Conservation (phyloP, 2,329 filamentous ascomycete genomes). For the Botryotinia convoluta region DNA sequence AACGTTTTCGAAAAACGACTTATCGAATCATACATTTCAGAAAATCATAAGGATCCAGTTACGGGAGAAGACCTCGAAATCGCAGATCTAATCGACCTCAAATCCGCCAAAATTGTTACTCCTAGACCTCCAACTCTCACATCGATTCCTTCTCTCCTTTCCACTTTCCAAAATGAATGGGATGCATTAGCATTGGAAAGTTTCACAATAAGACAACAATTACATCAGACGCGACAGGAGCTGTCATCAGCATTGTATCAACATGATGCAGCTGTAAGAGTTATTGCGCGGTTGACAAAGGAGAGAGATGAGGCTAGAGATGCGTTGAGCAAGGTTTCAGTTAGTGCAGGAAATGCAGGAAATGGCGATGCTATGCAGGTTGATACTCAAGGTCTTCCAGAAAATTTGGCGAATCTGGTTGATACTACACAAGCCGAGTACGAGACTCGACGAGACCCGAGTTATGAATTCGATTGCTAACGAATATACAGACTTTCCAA, state of each 20-base stretch:
- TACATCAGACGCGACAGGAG: slow-evolving; percentile 88
- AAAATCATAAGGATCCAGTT: slow-evolving; percentile 89
- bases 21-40: slow-evolving; percentile 90
- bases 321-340: slow-evolving; percentile 79
- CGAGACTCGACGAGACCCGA: slow-evolving; percentile 39
- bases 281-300: slow-evolving; percentile 85
- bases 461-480: slow-evolving; percentile 23
- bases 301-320: slow-evolving; percentile 92
- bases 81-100: slow-evolving; percentile 86
- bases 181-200: slow-evolving; percentile 89
- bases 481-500: slow-evolving; percentile 66
- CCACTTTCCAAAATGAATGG: slow-evolving; percentile 98
- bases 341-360: slow-evolving; percentile 55
- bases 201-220: slow-evolving; percentile 84
- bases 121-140: slow-evolving; percentile 91
- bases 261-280: slow-evolving; percentile 92
- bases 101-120: slow-evolving; percentile 77
- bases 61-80: slow-evolving; percentile 79
- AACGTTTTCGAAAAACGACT: slow-evolving; percentile 92
- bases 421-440: slow-evolving; percentile 79
- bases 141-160: slow-evolving; percentile 90
- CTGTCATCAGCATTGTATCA: slow-evolving; percentile 92
- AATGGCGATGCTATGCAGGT: slow-evolving; percentile 90
- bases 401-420: slow-evolving; percentile 67
- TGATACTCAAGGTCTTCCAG: slow-evolving; percentile 74